Conservation (phyloP, 805 yeast genomes). For the Kodamaea fukazawae region DNA sequence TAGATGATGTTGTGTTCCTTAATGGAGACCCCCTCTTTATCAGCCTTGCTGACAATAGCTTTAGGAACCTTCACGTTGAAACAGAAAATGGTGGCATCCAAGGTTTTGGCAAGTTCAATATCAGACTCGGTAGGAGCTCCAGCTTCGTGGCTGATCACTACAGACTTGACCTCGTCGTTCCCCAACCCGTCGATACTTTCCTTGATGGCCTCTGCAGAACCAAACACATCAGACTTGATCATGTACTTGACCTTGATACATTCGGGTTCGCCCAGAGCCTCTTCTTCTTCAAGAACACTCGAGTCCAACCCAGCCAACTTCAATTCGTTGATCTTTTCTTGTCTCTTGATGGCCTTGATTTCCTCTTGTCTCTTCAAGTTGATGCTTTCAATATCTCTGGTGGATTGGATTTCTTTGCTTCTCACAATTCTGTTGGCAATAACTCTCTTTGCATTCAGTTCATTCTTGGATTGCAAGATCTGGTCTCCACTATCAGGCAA, state of each 20-base stretch:
- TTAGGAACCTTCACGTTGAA: slow-evolving; percentile 74
- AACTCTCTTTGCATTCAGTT: slow-evolving; percentile 72
- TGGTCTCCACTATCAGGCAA: slow-evolving; percentile 90
- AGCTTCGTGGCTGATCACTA: slow-evolving; percentile 71
- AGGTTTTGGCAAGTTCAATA: slow-evolving; percentile 38
- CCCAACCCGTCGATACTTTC: slow-evolving; percentile 84
- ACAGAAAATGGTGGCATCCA: slow-evolving; percentile 66
- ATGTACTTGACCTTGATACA: slow-evolving; percentile 52
- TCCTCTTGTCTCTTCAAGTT: slow-evolving; percentile 64
- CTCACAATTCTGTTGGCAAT: slow-evolving; percentile 60
- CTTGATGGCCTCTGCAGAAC: slow-evolving; percentile 89
- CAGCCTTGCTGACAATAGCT: slow-evolving; percentile 59
- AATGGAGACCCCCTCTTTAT: slow-evolving; percentile 53
- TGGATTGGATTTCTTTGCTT: slow-evolving; percentile 51
- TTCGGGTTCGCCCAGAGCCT: slow-evolving; percentile 19
- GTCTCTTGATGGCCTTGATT: slow-evolving; percentile 49
- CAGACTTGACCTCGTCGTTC: slow-evolving; percentile 74
- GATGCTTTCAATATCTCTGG: slow-evolving; percentile 63
- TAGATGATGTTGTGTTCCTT: slow-evolving; percentile 78
- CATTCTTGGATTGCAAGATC: slow-evolving; percentile 72
- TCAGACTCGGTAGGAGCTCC: slow-evolving; percentile 63
- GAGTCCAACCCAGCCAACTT: slow-evolving; percentile 58
- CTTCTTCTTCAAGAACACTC: slow-evolving; percentile 41
- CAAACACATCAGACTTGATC: slow-evolving; percentile 88
- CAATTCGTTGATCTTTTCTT: slow-evolving; percentile 55